Base-by-base conservation (phyloP, 164 flowering plant species). In the Annona cherimola region DNA sequence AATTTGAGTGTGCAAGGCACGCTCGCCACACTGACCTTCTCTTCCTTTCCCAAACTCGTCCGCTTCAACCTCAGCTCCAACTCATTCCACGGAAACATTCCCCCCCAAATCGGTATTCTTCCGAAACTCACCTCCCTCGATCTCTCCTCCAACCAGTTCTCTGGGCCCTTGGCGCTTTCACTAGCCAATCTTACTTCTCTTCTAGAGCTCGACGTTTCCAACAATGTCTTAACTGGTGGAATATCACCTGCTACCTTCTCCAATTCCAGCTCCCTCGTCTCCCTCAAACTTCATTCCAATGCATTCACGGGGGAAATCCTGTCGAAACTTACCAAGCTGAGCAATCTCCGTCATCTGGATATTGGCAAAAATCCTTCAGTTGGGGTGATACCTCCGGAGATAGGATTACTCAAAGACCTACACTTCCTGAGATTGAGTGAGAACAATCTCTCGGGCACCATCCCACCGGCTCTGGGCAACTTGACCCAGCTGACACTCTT, bases 111-210 rank as follows among this genome's bases (percentile, higher is more conserved):
- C 42, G 79, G 80, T 8, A 8, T 42, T 8, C 75, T 75, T 43
- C 70, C 78, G 18, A 75, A 79, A 2, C 79, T 81, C 45, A 19
- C 42, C 4, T 45, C 60, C 63, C 78, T 79, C 39, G 70, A 73
- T 16, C 77, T 81, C 11, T 79, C 79, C 5, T 42, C 45, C 1
- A 79, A 79, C 66, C 61, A 14, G 19, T 59, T 81, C 20, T 63
- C 69, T 12, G 78, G 81, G 4, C 8, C 70, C 0, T 42, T 80
- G 1, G 80, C 83, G 8, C 67, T 75, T 67, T 75, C 83, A 5
- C 66, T 77, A 14, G 69, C 78, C 4, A 77, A 80, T 70, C 70
- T 77, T 50, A 81, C 79, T 44, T 61, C 71, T 8, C 43, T 81
- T 18, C 41, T 45, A 26, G 69, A 73, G 72, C 76, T 80, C 65